A percentile compares a stretch with the other conserved stretches of the same genome.
Conservation (phyloP, 1,139 yeast genomes). For the Saccharomyces uvarum region DNA sequence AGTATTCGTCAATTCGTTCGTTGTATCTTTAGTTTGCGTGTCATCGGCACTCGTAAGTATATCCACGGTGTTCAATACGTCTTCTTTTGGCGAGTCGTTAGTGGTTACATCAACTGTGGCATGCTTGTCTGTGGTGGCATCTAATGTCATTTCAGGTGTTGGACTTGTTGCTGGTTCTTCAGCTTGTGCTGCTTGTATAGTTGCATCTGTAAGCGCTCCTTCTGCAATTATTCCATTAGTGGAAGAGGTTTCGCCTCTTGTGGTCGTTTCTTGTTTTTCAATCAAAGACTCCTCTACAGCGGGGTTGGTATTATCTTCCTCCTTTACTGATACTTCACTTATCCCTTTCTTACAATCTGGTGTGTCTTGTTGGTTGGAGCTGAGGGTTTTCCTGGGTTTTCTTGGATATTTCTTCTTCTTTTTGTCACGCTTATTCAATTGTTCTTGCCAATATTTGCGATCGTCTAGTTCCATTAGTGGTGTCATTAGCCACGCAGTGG, state of each 20-base stretch:
- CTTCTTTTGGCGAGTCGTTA: not conserved
- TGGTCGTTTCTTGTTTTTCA: not conserved
- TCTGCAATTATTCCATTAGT: not conserved
- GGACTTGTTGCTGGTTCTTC: not conserved
- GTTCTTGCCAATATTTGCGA: constrained; percentile 33
- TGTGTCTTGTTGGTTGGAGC: not conserved
- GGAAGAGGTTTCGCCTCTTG: not conserved
- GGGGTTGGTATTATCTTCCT: not conserved
- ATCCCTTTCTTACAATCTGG: constrained; percentile 13
- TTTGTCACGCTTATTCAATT: constrained; percentile 37
- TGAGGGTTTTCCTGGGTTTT: constrained; percentile 34
- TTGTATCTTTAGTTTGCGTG: not conserved
- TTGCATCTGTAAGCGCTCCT: not conserved
- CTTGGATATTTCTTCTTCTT: constrained; percentile 32
- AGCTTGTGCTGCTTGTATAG: too few species aligned
- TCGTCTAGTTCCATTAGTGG: constrained; percentile 54
- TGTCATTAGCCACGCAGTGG: constrained; percentile 28
- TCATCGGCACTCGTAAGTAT: not conserved
- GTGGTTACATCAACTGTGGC: not conserved
- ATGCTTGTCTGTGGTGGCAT: not conserved
- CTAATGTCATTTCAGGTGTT: not conserved
- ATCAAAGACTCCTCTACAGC: not conserved
- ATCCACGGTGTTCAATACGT: not conserved
- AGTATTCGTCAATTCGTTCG: not conserved
- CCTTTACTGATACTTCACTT: constrained; percentile 16